Base-by-base conservation (phyloP, 495 filamentous ascomycete species). In the Aspergillus affinis region DNA sequence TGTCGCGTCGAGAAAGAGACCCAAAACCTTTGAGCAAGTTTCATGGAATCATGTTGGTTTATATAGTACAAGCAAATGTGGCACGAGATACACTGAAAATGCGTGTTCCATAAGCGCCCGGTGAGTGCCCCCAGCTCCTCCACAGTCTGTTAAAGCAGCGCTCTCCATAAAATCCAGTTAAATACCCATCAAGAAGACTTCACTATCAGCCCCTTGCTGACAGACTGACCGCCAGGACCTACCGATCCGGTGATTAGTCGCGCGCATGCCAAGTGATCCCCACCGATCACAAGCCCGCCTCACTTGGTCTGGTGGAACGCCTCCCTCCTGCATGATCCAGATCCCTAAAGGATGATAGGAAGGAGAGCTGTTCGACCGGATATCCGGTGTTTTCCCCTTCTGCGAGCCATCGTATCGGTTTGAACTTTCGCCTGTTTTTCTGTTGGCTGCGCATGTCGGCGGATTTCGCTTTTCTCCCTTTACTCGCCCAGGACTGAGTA, bases 241-340 rank as follows among this genome's bases (percentile, higher is more conserved):
- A 15, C 59, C 54, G 12, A 51, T 56, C 52, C 44, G 4, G 52
- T 56, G 58, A n/a, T 49, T 41, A 60, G 15, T 21, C 41, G 41
- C 21, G 32, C 44, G 6, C 6, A 19, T 27, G 45, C 54, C 41
- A 57, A 57, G 41, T 26, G 17, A 8, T 23, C 50, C 17, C 23
- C 50, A 52, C 27, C 50, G 50, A 52, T 52, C 50, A 52, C 50
- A 52, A 52, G 50, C 23, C 50, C 50, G 21, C 17, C 27, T 52
- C 19, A 26, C 47, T 19, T 20, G 47, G 19, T 19, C 18, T 52
- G 20, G 27, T 52, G 21, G 17, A 21, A 32, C 50, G 26, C 50
- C 21, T 27, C 50, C 1, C 3, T 13, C 48, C 13, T n/a, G 21
- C 21, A 26, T 49, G 21, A n/a, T n/a, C n/a, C n/a, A n/a, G n/a